Evolutionary conservation across 352 stramenopile genomes (phyloP).

Genomic region (Blastocystis sp.): DNA sequence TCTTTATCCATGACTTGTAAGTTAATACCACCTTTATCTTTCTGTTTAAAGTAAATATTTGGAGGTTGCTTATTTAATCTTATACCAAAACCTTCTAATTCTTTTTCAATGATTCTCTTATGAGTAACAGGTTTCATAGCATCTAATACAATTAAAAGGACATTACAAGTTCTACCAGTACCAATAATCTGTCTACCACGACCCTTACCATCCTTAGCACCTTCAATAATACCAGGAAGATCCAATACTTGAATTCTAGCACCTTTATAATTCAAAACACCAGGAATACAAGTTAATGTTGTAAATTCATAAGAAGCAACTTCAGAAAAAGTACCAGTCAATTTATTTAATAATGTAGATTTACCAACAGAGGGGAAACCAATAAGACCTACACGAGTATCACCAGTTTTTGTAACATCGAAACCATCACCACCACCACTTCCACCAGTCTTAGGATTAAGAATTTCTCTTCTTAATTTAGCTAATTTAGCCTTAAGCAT

Average conservation of each 20-base stretch:
- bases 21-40: constrained; percentile 83
- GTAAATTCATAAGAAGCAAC: constrained; percentile 94
- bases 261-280: constrained; percentile 81
- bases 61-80: constrained; percentile 86
- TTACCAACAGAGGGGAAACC: constrained; percentile 96
- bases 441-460: constrained; percentile 8
- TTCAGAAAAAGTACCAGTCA: constrained; percentile 82
- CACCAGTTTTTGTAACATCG: constrained; percentile 69
- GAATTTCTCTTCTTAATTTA: constrained; percentile 55
- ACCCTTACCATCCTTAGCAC: constrained; percentile 84
- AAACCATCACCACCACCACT: constrained; percentile 62
- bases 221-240: constrained; percentile 87
- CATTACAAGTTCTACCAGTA: constrained; percentile 83
- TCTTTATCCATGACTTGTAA: constrained; percentile 67
- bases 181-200: constrained; percentile 84
- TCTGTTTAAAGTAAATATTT: constrained; percentile 81
- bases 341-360: constrained; percentile 77
- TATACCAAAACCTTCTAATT: constrained; percentile 93
- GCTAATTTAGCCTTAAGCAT: constrained; percentile 89
- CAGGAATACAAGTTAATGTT: constrained; percentile 89
- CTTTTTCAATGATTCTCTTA: constrained; percentile 92
- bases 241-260: constrained; percentile 64
- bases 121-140: constrained; percentile 82
- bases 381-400: constrained; percentile 86
- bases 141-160: constrained; percentile 93